phyloP scores from a whole-genome alignment of 179 eudicot species.

The Silene noctiflora region DNA sequence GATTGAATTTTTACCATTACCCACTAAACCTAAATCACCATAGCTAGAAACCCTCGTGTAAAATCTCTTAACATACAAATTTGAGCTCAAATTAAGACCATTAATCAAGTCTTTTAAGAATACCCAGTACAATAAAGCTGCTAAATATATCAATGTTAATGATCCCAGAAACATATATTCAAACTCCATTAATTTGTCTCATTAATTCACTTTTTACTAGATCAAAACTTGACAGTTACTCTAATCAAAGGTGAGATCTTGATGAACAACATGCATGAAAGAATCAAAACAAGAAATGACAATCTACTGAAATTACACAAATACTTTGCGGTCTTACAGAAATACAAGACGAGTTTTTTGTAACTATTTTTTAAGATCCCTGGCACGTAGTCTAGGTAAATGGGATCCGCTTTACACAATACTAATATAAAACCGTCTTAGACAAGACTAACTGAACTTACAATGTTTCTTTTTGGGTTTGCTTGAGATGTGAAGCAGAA shows the following conservation, averaged over 20 bases:
- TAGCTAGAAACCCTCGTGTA: conserved; percentile 42
- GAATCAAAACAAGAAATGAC: conserved; percentile 4
- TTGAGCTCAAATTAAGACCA: conserved; percentile 36
- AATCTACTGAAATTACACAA: background rate
- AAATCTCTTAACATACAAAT: conserved; percentile 37
- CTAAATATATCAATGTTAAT: conserved; percentile 36
- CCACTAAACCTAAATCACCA: conserved; percentile 30
- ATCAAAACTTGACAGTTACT: conserved; percentile 13
- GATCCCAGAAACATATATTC: conserved; percentile 31
- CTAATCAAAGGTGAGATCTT: conserved; percentile 1
- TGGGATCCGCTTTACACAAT: too few relatives aligned
- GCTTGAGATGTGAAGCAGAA: conserved; percentile 13
- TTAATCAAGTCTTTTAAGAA: conserved; percentile 36
- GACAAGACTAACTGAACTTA: background rate
- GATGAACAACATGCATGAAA: conserved; percentile 1
- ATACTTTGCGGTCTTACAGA: too few relatives aligned
- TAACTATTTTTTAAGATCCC: too few relatives aligned
- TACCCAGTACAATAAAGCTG: conserved; percentile 39
- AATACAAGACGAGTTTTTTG: too few relatives aligned
- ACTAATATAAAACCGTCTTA: background rate
- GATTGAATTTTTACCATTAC: conserved; percentile 33
- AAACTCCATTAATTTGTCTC: conserved; percentile 26
- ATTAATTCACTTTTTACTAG: background rate
- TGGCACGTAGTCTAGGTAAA: too few relatives aligned
- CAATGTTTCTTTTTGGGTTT: background rate